Evolutionary conservation across 768 basidiomycete species (phyloP), one percentile per base, ranked within the genome.

Genomic region (Leccinum disarticulatum): DNA sequence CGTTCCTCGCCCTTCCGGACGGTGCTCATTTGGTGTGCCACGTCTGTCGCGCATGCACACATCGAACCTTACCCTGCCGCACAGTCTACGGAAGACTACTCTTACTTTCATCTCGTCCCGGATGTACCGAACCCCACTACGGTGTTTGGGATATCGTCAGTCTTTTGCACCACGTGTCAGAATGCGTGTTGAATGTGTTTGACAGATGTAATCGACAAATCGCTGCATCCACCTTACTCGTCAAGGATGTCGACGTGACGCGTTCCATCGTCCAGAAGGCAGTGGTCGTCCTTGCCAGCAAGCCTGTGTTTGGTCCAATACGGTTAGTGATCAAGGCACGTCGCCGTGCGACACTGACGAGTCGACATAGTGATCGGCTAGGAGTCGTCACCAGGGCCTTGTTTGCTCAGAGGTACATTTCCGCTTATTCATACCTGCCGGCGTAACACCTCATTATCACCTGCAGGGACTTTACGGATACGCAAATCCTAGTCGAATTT

Each of bases 241-340:
- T 90, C 51, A 90, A 88, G 69, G 82, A 85, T 41, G 78, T 83
- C 2, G 95, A 97, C 63, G 92, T 98, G 17, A 98, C 97, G 5
- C 87, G 97, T 15, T 93, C 91, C 5, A 98, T 89, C 9, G 97
- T 99, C 0, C 97, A 99, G 74, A 99, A 98, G 71, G 95, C 97
- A 0, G 92, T 99, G 3, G 93, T 98, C 0, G 91, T 99, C 3
- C 79, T 99, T 36, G 95, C 93, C 4, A 85, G 88, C 13, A 91
- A 91, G 69, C 93, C 94, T 0, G 84, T 95, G 2, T 96, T 96
- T 68, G 97, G 97, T 13, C 93, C 94, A 10, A 93, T 98, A 74
- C 85, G 95, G 89, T 90, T 47, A 38, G 76, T 66, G 28, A 10
- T 14, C 22, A 46, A 31, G 36, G 2, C 2, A 19, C 57, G 9